Conservation (phyloP, 1,284 basidiomycete species). For the Austroboletus sp. region DNA sequence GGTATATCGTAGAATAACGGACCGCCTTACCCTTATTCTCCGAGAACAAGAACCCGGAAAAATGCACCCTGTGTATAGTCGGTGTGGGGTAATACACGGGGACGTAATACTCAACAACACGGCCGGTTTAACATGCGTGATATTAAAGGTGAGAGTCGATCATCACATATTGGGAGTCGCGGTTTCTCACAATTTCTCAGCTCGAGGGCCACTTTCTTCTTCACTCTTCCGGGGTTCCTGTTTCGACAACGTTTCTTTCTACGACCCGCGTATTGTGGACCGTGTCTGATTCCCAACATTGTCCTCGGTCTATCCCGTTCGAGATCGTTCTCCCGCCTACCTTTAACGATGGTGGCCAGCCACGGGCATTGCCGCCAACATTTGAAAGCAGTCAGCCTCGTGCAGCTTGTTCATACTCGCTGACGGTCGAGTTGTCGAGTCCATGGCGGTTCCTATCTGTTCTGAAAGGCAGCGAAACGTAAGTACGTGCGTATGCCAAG, state of each 20-base stretch:
- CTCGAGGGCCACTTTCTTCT: conserved; percentile 24
- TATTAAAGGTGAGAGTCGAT: conserved; percentile 20
- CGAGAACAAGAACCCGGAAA: conserved; percentile 21
- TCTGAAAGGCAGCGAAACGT: conserved; percentile 19
- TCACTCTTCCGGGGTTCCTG: conserved; percentile 9
- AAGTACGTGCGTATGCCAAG: conserved; percentile 4
- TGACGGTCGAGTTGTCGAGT: conserved; percentile 21
- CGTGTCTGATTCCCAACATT: conserved; percentile 9
- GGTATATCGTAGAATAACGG: conserved; percentile 31
- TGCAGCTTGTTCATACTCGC: conserved; percentile 22
- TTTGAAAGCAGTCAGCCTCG: conserved; percentile 14
- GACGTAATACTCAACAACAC: conserved; percentile 17
- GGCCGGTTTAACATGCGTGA: conserved; percentile 16
- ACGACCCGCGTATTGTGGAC: conserved; percentile 18
- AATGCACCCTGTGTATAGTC: conserved; percentile 22
- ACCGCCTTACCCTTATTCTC: conserved; percentile 23
- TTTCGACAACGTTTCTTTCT: conserved; percentile 20
- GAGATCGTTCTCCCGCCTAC: conserved; percentile 18
- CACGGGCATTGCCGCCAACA: conserved; percentile 22
- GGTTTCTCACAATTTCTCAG: conserved; percentile 14
- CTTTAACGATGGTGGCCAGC: conserved; percentile 21
- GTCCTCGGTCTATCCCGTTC: conserved; percentile 24
- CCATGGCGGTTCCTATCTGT: conserved; percentile 19
- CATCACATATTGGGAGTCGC: background rate
- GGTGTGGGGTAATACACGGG: conserved; percentile 21